phyloP scores from a whole-genome alignment of 129 eudicot species.

The Dittrichia graveolens region DNA sequence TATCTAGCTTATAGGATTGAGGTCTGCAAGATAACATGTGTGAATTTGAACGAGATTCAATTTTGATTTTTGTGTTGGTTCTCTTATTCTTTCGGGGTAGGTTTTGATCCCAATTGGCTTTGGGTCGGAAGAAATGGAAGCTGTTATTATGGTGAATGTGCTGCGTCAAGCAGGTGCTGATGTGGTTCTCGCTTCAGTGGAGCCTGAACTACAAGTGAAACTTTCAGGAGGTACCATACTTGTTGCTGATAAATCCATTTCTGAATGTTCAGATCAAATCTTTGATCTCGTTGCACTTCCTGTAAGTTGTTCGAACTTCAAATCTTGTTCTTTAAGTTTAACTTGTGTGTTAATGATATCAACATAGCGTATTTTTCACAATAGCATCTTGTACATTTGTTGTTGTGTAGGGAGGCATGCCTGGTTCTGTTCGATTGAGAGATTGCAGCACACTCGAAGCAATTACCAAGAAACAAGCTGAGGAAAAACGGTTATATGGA shows the following conservation, averaged over 20 bases:
- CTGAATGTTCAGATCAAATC: conserved; percentile 57
- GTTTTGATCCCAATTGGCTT: conserved; percentile 89
- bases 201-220: conserved; percentile 77
- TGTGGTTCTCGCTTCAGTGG: conserved; percentile 89
- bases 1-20: conserved; percentile 11
- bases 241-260: conserved; percentile 70
- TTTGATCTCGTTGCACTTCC: conserved; percentile 89
- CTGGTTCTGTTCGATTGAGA: conserved; percentile 88
- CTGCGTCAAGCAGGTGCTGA: conserved; percentile 84
- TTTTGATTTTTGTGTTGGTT: conserved; percentile 1
- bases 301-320: conserved; percentile 46
- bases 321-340: not conserved
- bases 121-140: conserved; percentile 98
- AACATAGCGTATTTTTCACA: not conserved
- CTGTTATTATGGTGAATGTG: conserved; percentile 76
- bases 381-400: not conserved
- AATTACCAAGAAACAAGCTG: conserved; percentile 84
- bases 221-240: conserved; percentile 76
- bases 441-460: conserved; percentile 67
- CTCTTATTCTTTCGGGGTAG: conserved; percentile 30
- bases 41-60: not conserved
- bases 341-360: not conserved
- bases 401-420: conserved; percentile 89
- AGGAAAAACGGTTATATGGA: conserved; percentile 75
- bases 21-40: not conserved